Evolutionary conservation across 495 filamentous ascomycete species (phyloP).

Genomic region (Viridothelium virens): DNA sequence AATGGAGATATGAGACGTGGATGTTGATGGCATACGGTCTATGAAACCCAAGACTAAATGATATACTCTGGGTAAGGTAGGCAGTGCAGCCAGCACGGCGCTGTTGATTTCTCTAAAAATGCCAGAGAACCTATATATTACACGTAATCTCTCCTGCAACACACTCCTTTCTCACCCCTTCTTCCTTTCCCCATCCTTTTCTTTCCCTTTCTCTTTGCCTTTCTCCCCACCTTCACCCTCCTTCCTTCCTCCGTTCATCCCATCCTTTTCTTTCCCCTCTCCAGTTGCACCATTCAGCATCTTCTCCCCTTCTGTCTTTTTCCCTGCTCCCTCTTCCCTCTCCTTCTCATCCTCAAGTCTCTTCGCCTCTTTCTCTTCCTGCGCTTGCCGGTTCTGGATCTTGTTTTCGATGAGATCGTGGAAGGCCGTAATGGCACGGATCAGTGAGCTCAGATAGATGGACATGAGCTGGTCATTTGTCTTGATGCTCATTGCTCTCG

Average conservation of each 20-base stretch:
- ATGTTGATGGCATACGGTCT: not conserved
- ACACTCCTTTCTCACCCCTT: slow-evolving; percentile 46
- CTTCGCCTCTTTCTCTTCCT: slow-evolving; percentile 86
- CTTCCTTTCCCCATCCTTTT: slow-evolving; percentile 49
- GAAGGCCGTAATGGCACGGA: slow-evolving; percentile 96
- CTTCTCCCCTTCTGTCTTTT: slow-evolving; percentile 48
- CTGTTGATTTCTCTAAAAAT: not conserved
- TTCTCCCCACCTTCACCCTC: slow-evolving; percentile 45
- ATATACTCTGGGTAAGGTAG: too few species aligned
- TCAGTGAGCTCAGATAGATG: slow-evolving; percentile 92
- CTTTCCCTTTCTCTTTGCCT: slow-evolving; percentile 46
- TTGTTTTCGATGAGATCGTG: slow-evolving; percentile 99
- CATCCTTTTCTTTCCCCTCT: slow-evolving; percentile 51
- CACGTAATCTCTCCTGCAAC: slow-evolving; percentile 52
- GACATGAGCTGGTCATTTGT: slow-evolving; percentile 98
- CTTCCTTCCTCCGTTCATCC: slow-evolving; percentile 49
- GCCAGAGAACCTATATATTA: not conserved
- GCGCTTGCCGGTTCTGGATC: slow-evolving; percentile 95
- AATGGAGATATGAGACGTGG: not conserved
- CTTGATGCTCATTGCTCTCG: slow-evolving; percentile 94
- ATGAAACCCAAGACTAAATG: not conserved
- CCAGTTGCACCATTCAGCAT: slow-evolving; percentile 42
- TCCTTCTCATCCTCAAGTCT: slow-evolving; percentile 40
- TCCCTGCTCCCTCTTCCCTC: slow-evolving; percentile 51
- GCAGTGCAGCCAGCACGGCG: not conserved